Base-by-base conservation (phyloP, 2,329 filamentous ascomycete genomes). In the Xylogone sp. region DNA sequence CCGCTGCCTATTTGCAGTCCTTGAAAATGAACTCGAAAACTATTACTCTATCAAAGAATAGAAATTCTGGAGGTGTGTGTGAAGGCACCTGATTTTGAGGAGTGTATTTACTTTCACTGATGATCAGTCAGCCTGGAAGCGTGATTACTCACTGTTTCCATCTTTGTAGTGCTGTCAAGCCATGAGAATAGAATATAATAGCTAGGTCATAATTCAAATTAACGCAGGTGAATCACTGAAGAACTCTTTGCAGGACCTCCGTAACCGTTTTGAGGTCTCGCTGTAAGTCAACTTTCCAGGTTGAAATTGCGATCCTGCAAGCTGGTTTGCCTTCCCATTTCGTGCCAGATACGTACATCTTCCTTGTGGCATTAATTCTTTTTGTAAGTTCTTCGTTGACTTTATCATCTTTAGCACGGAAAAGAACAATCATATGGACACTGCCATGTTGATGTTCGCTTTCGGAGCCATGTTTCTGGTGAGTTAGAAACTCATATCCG, bases 331-430 rank as follows among this genome's bases (percentile, higher is more conserved):
- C 88, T 42, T 83, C 75, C 90, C 91, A 97, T 44, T 71, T 76
- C 12, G 90, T 96, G 0, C 88, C 88, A 53, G 88, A 91, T 4
- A 96, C 87, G 63, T 92, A 96, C 62, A 96, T 86, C 62, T 81
- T 82, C 42, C 84, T 78, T 1, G 81, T 85, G 3, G 70, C 77
- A 64, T 96, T 96, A 60, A 97, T 91, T 49, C 71, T 81, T 8
- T 77, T 71, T 0, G 87, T 84, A n/a, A 97, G 71, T 39, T 73
- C 70, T 1, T 73, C 66, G 60, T 96, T 96, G 21, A 90, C 58
- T 0, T 50, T 63, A 7, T 79, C 71, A 48, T 91, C 75, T 53
- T 75, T 85, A 2, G 90, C 90, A 24, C 85, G 77, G 70, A 97
- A 94, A 3, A 96, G 70, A 6, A 96, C 87, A 53, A 91, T 75